These are phyloP conservation scores for Ophiostoma perfectum DNA, from an alignment of 2,329 filamentous ascomycete species.

Conservation along the genomic window DNA sequence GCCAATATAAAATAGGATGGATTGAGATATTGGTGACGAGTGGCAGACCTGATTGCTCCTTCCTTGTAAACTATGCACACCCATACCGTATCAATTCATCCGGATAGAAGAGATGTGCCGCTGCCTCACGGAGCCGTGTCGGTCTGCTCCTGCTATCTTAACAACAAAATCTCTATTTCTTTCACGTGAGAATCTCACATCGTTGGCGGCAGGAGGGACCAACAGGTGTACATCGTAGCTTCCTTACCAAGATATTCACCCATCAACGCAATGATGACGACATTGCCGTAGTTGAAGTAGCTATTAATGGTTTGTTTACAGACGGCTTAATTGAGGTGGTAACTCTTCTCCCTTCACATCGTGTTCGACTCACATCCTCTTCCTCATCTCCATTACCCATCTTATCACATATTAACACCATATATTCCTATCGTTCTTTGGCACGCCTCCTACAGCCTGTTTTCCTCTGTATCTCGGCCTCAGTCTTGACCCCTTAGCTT, in stretches of 20 bases:
- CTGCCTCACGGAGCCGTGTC: neutral
- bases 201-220: neutral
- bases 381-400: neutral
- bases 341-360: neutral
- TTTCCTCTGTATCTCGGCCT: neutral
- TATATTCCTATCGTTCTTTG: neutral
- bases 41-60: too few relatives aligned
- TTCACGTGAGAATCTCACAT: neutral
- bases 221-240: neutral
- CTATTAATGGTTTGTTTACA: conserved; percentile 5
- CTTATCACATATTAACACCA: conserved; percentile 7
- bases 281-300: neutral
- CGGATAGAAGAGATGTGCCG: neutral
- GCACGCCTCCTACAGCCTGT: conserved; percentile 6
- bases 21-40: too few relatives aligned
- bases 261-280: neutral
- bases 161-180: neutral
- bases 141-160: neutral
- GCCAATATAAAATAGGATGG: too few relatives aligned
- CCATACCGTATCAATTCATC: too few relatives aligned
- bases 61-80: too few relatives aligned
- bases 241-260: neutral
- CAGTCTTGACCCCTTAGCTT: neutral
- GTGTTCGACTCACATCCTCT: neutral
- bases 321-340: neutral